Evolutionary conservation across 129 eudicot genomes (phyloP), one percentile per base, ranked within the genome.

Genomic region (Flaveria brownii): DNA sequence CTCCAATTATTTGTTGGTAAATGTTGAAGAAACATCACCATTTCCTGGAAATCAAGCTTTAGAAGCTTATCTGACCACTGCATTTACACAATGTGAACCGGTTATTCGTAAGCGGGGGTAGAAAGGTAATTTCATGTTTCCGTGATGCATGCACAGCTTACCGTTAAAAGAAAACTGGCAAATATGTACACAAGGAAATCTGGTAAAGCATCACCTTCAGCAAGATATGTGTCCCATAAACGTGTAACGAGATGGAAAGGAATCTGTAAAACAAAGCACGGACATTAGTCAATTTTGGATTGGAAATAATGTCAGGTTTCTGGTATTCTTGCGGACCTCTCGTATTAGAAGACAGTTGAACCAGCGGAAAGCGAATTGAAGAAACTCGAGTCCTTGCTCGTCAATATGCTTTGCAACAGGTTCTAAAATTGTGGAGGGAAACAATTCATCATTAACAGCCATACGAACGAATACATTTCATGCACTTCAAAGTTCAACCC

Each of bases 181-280:
- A 81, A 86, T 82, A 91, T 91, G 80, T 95, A 95, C 81, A 95
- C 97, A 15, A 91, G 96, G 80, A 95, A 95, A 71, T 91, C 90
- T 2, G 99, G 99, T 79, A 91, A 79, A 42, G 97, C 96, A 77
- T 95, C 97, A 36, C 99, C 99, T 89, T 91, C 99, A 17, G 99
- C 97, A 75, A 95, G 97, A 84, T 94, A 94, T 14, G 99, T 95
- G 87, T 95, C 97, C 99, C 97, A 95, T 85, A 94, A 88, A n/a
- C 99, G 91, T 57, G 88, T 91, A 55, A 95, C 96, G 17, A 95
- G 97, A 80, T 89, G 78, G 82, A 95, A 91, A 20, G 99, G 97
- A 55, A 95, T 91, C 99, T 95, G 67, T 25, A 80, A n/a, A 39
- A 61, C 51, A 63, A 2, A 80, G 67, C 15, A 70, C 18, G 49